Base-by-base conservation (phyloP, 164 flowering plant species). In the Akebia trifoliata region DNA sequence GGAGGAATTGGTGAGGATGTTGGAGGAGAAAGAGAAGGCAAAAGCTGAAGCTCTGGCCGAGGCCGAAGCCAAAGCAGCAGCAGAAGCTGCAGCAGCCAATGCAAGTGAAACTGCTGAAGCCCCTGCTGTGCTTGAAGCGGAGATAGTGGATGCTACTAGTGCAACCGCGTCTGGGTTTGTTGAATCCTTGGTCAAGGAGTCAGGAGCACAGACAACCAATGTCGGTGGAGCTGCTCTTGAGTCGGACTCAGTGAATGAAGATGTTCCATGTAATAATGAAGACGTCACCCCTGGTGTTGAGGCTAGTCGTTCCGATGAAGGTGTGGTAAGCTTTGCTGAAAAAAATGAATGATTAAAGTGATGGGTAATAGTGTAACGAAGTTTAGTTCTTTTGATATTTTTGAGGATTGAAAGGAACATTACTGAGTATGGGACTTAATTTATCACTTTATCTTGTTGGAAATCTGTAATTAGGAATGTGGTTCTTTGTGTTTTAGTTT, bases 1-100 rank as follows among this genome's bases (percentile, higher is more conserved):
- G 52, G 96, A 79, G 14, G 99, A 90, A 7, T 46, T 90, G 77
- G 68, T 38, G 17, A 79, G 71, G 63, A 78, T 93, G 25, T 79
- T 84, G 63, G 90, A 84, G 61, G 87, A 85, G 49, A 74, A 80
- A 50, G 91, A 86, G 18, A 29, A 35, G 12, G 43, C 44, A 15
- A 11, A 18, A 12, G 45, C 50, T 31, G 50, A 48, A 52, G 10
- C 10, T 1, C 15, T 15, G 15, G 38, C 36, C 40, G 17, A 32
- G 29, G 29, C 31, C 21, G 32, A 17, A 22, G 45, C 34, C n/a
- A 30, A n/a, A n/a, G n/a, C n/a, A n/a, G n/a, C n/a, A n/a, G n/a
- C n/a, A n/a, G n/a, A n/a, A n/a, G n/a, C n/a, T n/a, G n/a, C n/a
- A n/a, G n/a, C n/a, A n/a, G n/a, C n/a, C n/a, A n/a, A n/a, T n/a